Percentiles rank a stretch among this genome's conserved stretches.
phyloP scores from a whole-genome alignment of 1,139 yeast genomes.

The Taphrina populina region DNA sequence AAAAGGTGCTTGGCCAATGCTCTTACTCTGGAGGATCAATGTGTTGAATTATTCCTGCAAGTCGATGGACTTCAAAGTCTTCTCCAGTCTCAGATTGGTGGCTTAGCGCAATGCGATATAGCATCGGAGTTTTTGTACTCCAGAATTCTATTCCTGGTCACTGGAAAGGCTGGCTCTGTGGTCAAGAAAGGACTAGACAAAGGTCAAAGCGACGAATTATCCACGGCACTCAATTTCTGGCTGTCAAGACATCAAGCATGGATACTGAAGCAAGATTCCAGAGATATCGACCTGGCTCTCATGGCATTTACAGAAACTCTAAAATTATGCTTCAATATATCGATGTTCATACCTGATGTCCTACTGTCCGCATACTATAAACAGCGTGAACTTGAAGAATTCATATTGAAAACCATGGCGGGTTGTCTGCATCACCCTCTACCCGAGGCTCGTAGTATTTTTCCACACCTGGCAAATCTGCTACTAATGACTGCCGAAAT shows the following conservation, averaged over 20 bases:
- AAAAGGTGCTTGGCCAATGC: slow-evolving; percentile 34
- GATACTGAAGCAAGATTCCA: background rate
- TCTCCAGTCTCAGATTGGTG: background rate
- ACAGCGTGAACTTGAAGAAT: background rate
- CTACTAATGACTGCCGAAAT: background rate
- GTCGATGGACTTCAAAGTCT: background rate
- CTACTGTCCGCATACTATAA: background rate
- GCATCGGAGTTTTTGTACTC: slow-evolving; percentile 38
- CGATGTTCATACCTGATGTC: background rate
- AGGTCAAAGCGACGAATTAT: slow-evolving; percentile 10
- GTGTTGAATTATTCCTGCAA: slow-evolving; percentile 4
- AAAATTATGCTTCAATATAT: slow-evolving; percentile 10
- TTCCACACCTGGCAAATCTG: slow-evolving; percentile 4
- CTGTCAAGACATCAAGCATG: background rate
- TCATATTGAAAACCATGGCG: background rate
- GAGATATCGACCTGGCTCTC: background rate
- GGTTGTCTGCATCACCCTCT: background rate
- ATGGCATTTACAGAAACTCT: slow-evolving; percentile 32
- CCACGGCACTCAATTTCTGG: slow-evolving; percentile 5
- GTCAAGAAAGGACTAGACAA: slow-evolving; percentile 1
- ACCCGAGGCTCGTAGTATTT: background rate
- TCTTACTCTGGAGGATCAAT: slow-evolving; percentile 19
- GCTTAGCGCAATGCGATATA: background rate
- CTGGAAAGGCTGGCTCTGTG: slow-evolving; percentile 31
- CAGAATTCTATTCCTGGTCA: slow-evolving; percentile 38